phyloP scores from a whole-genome alignment of 1,284 basidiomycete species.

The Coniferiporia sulphurascens region DNA sequence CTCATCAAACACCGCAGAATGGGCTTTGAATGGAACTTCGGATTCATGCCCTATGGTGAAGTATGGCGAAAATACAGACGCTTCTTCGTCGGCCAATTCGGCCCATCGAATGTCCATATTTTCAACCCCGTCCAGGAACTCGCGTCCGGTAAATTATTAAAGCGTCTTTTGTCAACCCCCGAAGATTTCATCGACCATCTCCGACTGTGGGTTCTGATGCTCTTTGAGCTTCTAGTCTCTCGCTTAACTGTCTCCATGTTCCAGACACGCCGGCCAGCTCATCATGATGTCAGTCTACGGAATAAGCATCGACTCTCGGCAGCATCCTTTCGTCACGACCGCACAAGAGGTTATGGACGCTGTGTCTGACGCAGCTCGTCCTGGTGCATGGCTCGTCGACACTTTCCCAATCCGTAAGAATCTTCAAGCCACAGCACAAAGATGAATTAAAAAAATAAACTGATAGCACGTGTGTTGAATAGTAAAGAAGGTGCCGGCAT shows the following conservation, averaged over 20 bases:
- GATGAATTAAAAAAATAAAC: background rate
- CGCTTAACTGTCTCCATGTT: background rate
- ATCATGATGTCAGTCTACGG: constrained; percentile 30
- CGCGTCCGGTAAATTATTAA: constrained; percentile 29
- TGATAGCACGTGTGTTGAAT: background rate
- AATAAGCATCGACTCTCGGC: constrained; percentile 24
- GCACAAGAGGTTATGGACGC: constrained; percentile 27
- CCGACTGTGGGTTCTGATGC: constrained; percentile 41
- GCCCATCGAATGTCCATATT: constrained; percentile 16
- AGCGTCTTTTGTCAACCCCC: constrained; percentile 50
- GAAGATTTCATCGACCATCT: constrained; percentile 49
- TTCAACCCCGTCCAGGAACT: constrained; percentile 23
- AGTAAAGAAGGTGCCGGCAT: constrained; percentile 45
- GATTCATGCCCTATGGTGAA: constrained; percentile 23
- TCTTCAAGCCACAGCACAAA: background rate
- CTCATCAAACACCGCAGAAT: constrained; percentile 4
- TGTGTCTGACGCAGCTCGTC: constrained; percentile 38
- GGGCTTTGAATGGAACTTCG: constrained; percentile 12
- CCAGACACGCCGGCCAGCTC: constrained; percentile 27
- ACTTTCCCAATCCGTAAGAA: constrained; percentile 47
- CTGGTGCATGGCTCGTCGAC: constrained; percentile 59
- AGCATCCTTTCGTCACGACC: constrained; percentile 26
- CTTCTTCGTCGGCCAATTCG: constrained; percentile 24
- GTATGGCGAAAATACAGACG: constrained; percentile 25
- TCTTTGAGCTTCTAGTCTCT: background rate